Evolutionary conservation across 2,329 filamentous ascomycete species (phyloP).

Genomic region (Teratosphaeria gauchensis): DNA sequence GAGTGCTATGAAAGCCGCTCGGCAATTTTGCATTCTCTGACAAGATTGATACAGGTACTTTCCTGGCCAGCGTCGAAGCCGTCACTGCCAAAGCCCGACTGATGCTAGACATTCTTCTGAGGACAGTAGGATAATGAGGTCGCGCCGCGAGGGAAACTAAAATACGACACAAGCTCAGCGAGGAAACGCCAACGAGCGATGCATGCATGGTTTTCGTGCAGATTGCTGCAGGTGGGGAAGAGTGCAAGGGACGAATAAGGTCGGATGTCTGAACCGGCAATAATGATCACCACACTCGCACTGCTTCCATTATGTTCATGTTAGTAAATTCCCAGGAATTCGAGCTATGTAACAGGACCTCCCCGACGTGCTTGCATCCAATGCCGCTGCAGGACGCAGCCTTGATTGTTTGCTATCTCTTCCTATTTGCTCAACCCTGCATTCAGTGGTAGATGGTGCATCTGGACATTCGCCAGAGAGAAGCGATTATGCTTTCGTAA

Average conservation of each 20-base stretch:
- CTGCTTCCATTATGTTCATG: not conserved
- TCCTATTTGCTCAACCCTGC: too few relatives aligned
- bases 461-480: too few relatives aligned
- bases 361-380: too few relatives aligned
- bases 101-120: not conserved
- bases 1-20: not conserved
- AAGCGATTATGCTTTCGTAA: too few relatives aligned
- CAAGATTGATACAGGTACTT: not conserved
- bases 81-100: not conserved
- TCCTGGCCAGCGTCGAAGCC: not conserved
- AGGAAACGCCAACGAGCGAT: not conserved
- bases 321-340: too few relatives aligned
- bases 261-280: not conserved
- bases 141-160: not conserved
- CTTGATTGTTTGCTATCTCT: too few relatives aligned
- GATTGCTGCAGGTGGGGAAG: too few relatives aligned
- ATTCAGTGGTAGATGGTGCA: too few relatives aligned
- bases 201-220: too few relatives aligned
- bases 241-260: not conserved
- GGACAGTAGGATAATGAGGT: too few relatives aligned
- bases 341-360: too few relatives aligned
- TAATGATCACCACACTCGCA: not conserved
- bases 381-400: too few relatives aligned
- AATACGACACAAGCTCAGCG: not conserved
- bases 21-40: not conserved